Percentiles rank a stretch among this genome's conserved stretches.
phyloP scores from a whole-genome alignment of 805 yeast species.

The Candida chilensis region DNA sequence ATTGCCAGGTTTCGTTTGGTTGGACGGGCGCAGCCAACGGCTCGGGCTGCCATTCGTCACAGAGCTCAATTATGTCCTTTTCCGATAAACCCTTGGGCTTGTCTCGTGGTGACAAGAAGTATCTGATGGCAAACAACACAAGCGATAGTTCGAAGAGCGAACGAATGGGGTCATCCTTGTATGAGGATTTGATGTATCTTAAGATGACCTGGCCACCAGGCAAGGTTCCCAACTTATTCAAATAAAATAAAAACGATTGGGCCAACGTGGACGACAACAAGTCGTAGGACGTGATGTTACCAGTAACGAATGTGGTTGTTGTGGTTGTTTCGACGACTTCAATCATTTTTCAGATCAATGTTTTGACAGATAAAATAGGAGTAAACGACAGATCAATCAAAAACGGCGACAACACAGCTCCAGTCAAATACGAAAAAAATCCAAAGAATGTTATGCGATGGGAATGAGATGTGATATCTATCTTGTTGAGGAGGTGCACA shows the following conservation, averaged over 20 bases:
- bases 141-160: constrained; percentile 73
- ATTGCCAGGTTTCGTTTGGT: constrained; percentile 49
- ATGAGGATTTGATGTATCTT: constrained; percentile 75
- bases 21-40: constrained; percentile 56
- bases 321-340: too few species aligned
- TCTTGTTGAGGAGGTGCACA: too few species aligned
- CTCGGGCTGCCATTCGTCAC: constrained; percentile 90
- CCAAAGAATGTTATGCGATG: too few species aligned
- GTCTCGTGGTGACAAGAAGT: constrained; percentile 72
- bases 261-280: constrained; percentile 11
- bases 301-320: too few species aligned
- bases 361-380: too few species aligned
- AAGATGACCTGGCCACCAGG: constrained; percentile 56
- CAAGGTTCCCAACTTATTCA: constrained; percentile 21
- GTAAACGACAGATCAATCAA: too few species aligned
- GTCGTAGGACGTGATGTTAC: neutral
- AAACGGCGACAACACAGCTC: too few species aligned
- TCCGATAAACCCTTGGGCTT: constrained; percentile 53
- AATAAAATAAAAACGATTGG: constrained; percentile 21
- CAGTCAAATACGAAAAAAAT: too few species aligned
- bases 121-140: constrained; percentile 73
- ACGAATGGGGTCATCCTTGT: constrained; percentile 89
- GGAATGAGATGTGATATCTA: too few species aligned
- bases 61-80: constrained; percentile 70
- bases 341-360: too few species aligned